Conservation (phyloP, 768 basidiomycete species). For the Mycena olivaceomarginata region DNA sequence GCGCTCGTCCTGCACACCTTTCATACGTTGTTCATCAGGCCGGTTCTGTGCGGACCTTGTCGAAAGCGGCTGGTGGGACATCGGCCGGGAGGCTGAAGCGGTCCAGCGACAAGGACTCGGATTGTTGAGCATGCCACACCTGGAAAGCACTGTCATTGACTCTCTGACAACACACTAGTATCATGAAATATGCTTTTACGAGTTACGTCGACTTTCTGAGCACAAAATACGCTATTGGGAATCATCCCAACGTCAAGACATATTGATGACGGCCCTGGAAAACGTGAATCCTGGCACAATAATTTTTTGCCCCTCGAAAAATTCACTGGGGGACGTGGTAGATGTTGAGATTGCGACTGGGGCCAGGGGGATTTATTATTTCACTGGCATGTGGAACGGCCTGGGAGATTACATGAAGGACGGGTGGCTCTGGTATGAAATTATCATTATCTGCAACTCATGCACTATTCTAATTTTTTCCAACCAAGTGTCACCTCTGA, state of each 20-base stretch:
- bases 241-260: not conserved
- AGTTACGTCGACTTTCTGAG: no score
- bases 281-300: not conserved
- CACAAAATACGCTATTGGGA: not conserved
- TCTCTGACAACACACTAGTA: not conserved
- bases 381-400: no score
- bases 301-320: not conserved
- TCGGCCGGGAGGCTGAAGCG: no score
- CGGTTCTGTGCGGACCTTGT: slow-evolving; percentile 1
- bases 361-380: not conserved
- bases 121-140: not conserved
- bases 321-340: not conserved
- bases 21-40: slow-evolving; percentile 3
- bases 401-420: no score
- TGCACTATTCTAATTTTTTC: no score
- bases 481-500: not conserved
- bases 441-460: no score
- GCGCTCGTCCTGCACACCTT: not conserved
- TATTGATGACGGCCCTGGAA: not conserved
- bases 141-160: not conserved
- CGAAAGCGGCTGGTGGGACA: not conserved
- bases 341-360: not conserved
- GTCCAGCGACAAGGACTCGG: not conserved
- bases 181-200: not conserved
- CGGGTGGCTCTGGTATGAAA: no score